Evolutionary conservation across 2,329 filamentous ascomycete genomes (phyloP), one percentile per base, ranked within the genome.

Genomic region (Aspergillus latus): DNA sequence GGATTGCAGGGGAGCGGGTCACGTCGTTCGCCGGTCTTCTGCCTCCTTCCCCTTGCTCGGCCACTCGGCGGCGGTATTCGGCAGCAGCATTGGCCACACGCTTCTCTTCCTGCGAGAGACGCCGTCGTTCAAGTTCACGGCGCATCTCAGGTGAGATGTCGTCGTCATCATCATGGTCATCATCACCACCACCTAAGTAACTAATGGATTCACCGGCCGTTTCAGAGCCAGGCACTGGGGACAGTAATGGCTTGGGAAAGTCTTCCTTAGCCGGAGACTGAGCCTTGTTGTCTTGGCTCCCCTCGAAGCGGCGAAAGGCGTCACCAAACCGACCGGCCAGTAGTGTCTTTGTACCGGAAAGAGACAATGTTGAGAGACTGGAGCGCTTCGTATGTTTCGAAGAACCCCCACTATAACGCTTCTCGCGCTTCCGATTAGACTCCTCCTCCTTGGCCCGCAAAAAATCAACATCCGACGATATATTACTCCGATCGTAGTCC

Each of bases 301-400:
- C 82, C 72, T 99, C 94, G 64, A 97, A 97, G 5, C 89, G 84
- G 68, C 93, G 91, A 76, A 97, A 97, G 2, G 93, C 92, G 66
- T 97, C 92, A 0, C 92, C 91, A 71, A 97, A 97, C 64, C 88
- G 91, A 26, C 92, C 90, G 4, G 87, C 88, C n/a, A 97, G 79
- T 37, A 96, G 85, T 56, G 85, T 90, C 73, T 94, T 96, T 28
- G 88, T 89, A 39, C 85, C 86, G 5, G 88, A 85, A 15, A 90
- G 74, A 0, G 88, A 86, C 53, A 88, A 81, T 1, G 82, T 84
- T 10, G 84, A 82, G 60, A 96, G 74, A 71, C 90, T 94, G 1
- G 86, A 81, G 9, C 89, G 84, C 71, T 96, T 96, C 46, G 77
- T 76, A 62, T 87, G 84, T 65, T 84, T 87, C 26, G 79, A 76